Percentiles rank a stretch among this genome's conserved stretches.
Conservation (phyloP, 208 protist genomes). For the Leishmania braziliensis region DNA sequence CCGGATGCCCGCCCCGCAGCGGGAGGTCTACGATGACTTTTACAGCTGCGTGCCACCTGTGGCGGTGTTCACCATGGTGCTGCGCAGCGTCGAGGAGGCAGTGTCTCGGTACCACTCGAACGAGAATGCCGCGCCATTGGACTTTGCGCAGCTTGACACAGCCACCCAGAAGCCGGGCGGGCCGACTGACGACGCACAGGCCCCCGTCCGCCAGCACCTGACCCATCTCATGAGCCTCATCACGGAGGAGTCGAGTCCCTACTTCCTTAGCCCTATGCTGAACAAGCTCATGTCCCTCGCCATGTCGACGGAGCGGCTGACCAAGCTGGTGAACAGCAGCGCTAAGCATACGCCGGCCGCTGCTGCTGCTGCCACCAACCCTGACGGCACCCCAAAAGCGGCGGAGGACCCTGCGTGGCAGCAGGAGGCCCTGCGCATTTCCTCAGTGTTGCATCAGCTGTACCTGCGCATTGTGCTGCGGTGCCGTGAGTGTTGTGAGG, state of each 20-base stretch:
- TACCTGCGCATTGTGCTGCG: conserved; percentile 81
- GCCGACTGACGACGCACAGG: conserved; percentile 38
- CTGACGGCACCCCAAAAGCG: conserved; percentile 19
- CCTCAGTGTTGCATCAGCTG: conserved; percentile 76
- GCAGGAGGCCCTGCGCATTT: conserved; percentile 45
- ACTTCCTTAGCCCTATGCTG: conserved; percentile 69
- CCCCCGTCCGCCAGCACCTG: conserved; percentile 59
- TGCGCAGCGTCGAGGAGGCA: conserved; percentile 76
- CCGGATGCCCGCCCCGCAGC: conserved; percentile 84
- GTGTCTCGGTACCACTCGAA: conserved; percentile 57
- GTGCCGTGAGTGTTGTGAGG: conserved; percentile 67
- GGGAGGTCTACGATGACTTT: conserved; percentile 95
- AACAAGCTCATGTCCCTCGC: conserved; percentile 66
- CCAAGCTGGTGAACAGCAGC: conserved; percentile 40
- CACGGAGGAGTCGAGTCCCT: conserved; percentile 73
- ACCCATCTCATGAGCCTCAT: conserved; percentile 71
- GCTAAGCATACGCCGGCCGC: conserved; percentile 29
- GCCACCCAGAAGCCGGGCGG: background rate
- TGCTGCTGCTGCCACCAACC: conserved; percentile 22
- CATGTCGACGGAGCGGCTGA: conserved; percentile 49
- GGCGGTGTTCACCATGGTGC: conserved; percentile 55
- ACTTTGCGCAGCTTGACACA: conserved; percentile 66
- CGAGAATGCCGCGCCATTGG: conserved; percentile 41
- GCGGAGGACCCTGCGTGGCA: conserved; percentile 29
- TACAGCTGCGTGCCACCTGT: conserved; percentile 79